phyloP scores from a whole-genome alignment of 352 stramenopile species.

The Globisporangium parvum region DNA sequence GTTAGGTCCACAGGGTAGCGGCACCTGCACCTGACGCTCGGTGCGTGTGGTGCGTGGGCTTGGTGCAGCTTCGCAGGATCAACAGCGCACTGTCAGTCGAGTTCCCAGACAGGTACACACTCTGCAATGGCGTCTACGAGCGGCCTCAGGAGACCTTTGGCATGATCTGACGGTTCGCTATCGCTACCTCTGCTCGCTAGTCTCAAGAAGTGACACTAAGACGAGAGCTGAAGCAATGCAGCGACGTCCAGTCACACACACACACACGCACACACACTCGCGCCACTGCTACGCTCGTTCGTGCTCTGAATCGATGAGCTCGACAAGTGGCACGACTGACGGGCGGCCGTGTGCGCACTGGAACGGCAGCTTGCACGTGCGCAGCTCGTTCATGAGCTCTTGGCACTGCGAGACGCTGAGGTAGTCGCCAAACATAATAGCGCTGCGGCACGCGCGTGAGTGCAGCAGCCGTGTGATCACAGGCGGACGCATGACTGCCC shows the following conservation, averaged over 20 bases:
- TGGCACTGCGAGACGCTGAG: conserved; percentile 64
- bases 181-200: conserved; percentile 2
- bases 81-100: conserved; percentile 46
- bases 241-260: not conserved
- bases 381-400: conserved; percentile 64
- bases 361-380: conserved; percentile 81
- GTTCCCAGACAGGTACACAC: conserved; percentile 12
- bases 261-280: not conserved
- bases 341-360: conserved; percentile 88
- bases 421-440: conserved; percentile 91
- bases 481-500: conserved; percentile 42
- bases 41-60: too few species aligned
- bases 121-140: not conserved
- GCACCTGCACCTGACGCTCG: too few species aligned
- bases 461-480: conserved; percentile 81
- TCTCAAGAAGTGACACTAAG: conserved; percentile 13
- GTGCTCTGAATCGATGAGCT: conserved; percentile 32
- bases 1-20: not conserved
- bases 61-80: conserved; percentile 48
- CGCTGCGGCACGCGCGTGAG: conserved; percentile 86
- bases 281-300: too few species aligned
- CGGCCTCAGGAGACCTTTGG: too few species aligned
- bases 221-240: not conserved
- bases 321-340: conserved; percentile 80
- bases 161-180: not conserved